Evolutionary conservation across 805 yeast species (phyloP), one percentile per base, ranked within the genome.

Genomic region (Monosporozyma yasuniensis): DNA sequence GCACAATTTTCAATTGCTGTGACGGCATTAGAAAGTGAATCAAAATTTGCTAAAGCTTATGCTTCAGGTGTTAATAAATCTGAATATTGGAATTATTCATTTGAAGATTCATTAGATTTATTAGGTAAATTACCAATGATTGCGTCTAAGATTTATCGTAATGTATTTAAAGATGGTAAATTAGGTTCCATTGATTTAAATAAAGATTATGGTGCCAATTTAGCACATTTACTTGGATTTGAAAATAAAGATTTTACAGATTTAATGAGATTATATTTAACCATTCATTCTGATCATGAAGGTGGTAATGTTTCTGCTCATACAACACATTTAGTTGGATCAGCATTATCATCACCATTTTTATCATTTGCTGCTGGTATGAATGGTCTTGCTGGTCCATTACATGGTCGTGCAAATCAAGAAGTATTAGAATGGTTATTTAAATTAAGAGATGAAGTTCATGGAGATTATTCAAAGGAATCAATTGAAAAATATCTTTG

Each of bases 301-400:
- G 95, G 93, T 72, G 93, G 93, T 70, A 84, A 84, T 66, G 93
- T 84, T 53, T 81, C 88, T 54, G 93, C 93, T 46, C 93, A 84
- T 73, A 81, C 93, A 56, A 84, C 93, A 52, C 91, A 85, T 71
- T 72, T 84, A 65, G 93, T 84, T 54, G 93, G 93, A 60, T 83
- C 90, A 10, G 90, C 93, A 42, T 74, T 84, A 56, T 79, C 87
- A 28, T 82, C 87, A 43, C 91, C 93, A 61, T 85, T 73, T 76
- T 73, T 85, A 55, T 82, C 90, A 39, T 73, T 81, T 52, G 83
- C 93, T 50, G 90, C 93, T 46, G 93, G 93, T 70, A 67, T 84
- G 69, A 81, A 83, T 71, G 93, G 93, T 69, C 75, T 84, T 58
- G 93, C 93, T 51, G 93, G 93, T 69, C 93, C 93, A 56, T 77